Percentiles rank a stretch among this genome's conserved stretches.
Evolutionary conservation across 306 rosid species (phyloP).

Genomic region (Abrus pulchellus): DNA sequence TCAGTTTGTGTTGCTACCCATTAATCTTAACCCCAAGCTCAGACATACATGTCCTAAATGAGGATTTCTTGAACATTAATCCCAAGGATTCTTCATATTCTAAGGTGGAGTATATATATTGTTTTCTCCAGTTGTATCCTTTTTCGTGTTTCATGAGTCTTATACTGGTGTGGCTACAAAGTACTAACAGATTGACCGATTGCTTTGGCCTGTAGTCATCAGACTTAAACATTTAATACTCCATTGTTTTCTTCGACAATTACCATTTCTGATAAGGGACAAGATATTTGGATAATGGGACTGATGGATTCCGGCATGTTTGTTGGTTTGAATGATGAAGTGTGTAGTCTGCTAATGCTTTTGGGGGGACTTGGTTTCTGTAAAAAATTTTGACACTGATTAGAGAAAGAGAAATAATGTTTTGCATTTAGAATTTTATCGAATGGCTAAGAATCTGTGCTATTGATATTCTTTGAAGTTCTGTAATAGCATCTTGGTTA

Average conservation of each 20-base stretch:
- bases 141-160: conserved; percentile 6
- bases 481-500: not conserved
- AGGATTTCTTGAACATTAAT: conserved; percentile 76
- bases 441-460: not conserved
- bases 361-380: not conserved
- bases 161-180: not conserved
- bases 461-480: not conserved
- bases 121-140: conserved; percentile 9
- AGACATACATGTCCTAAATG: conserved; percentile 84
- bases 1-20: not conserved
- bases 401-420: not conserved
- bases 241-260: not conserved
- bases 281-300: not conserved
- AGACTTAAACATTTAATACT: not conserved
- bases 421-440: not conserved
- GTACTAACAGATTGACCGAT: not conserved
- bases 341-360: conserved; percentile 35
- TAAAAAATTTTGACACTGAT: not conserved
- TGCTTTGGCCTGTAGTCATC: not conserved
- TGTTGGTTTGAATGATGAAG: not conserved
- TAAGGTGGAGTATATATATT: conserved; percentile 62
- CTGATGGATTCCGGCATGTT: not conserved
- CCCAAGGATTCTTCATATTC: conserved; percentile 75
- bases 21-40: conserved; percentile 62
- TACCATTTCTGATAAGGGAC: not conserved